Evolutionary conservation across 371 early-diverging fungal species (phyloP), one percentile per base, ranked within the genome.

Genomic region (Actinomucor elegans): DNA sequence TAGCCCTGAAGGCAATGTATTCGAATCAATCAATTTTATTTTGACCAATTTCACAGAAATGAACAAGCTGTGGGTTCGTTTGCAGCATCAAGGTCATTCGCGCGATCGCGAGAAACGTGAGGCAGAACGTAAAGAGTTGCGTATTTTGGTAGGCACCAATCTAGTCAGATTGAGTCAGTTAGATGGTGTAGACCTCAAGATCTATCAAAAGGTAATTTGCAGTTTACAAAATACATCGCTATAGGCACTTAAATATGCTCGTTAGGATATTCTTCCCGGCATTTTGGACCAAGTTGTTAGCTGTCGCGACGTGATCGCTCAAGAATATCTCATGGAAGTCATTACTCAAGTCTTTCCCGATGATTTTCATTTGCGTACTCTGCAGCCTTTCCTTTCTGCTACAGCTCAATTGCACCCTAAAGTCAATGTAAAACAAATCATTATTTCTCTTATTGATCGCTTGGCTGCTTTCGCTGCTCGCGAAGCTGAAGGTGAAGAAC

Each of bases 321-420:
- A 98, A 66, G 98, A 97, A 61, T 98, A 98, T 55, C 77, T 98
- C 29, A 94, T 97, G 96, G 98, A 98, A 68, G 96, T 93, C 20
- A 94, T 96, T 38, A 92, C 96, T 55, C 97, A 97, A 80, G 94
- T 94, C 5, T 97, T 97, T 65, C 93, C 88, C 43, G 98, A 96
- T 57, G 96, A 96, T 53, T 97, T 94, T 75, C 99, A 97, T 62
- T 71, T 97, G 31, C 84, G 91, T 28, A 92, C 96, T 0, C 76
- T 98, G 33, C 91, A 92, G 31, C 85, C 88, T 28, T 87, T 96
- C 62, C 77, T 97, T 41, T 85, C 91, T 4, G 94, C 95, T 4
- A 90, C 92, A 18, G 95, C 93, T 8, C 88, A 90, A 55, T 79
- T 98, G 24, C 88, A 94, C 38, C 92, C 92, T 5, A 84, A 86